These are phyloP conservation scores for Cryphonectria radicalis DNA, from an alignment of 2,329 filamentous ascomycete genomes.

Conservation along the genomic window DNA sequence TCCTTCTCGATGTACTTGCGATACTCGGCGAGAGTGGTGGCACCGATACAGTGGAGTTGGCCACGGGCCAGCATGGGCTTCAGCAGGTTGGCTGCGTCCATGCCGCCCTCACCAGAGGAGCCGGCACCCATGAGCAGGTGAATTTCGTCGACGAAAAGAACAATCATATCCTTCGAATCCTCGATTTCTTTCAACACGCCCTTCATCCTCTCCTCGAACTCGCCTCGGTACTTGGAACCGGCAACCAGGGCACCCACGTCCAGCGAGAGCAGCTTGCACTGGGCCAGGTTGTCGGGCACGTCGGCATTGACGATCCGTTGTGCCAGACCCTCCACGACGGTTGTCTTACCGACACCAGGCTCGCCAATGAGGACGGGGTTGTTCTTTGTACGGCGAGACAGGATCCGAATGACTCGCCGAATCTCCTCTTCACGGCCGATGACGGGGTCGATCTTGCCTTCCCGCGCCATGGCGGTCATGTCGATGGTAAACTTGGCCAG, in stretches of 20 bases:
- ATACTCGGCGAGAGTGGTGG: conserved; percentile 93
- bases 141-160: conserved; percentile 98
- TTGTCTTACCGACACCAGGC: conserved; percentile 97
- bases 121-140: conserved; percentile 98
- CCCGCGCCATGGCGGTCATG: conserved; percentile 93
- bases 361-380: conserved; percentile 98
- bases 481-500: conserved; percentile 98
- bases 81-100: conserved; percentile 96
- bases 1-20: conserved; percentile 99
- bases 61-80: conserved; percentile 98
- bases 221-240: conserved; percentile 96
- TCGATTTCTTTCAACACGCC: conserved; percentile 96
- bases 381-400: conserved; percentile 95
- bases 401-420: conserved; percentile 84
- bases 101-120: conserved; percentile 91
- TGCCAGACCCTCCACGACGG: conserved; percentile 93
- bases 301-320: conserved; percentile 96
- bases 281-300: conserved; percentile 91
- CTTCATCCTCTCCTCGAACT: conserved; percentile 99
- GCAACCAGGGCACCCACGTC: conserved; percentile 95
- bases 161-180: conserved; percentile 93
- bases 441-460: conserved; percentile 97
- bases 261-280: conserved; percentile 91
- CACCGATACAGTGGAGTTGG: conserved; percentile 96
- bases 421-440: conserved; percentile 98